Evolutionary conservation across 148 eudicot species (phyloP).

Genomic region (Euryodendron excelsum): DNA sequence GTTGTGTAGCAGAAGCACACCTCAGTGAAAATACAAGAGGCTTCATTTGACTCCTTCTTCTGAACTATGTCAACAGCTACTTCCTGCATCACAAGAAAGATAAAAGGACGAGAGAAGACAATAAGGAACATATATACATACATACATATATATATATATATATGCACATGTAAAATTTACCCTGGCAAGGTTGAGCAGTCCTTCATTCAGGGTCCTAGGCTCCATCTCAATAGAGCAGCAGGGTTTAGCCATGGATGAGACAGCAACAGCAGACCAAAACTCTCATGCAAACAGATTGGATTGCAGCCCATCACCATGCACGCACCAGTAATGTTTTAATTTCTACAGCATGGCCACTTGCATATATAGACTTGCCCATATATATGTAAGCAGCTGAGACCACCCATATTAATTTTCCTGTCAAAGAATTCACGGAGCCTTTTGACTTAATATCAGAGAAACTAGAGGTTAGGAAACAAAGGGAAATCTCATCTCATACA

Average conservation of each 20-base stretch:
- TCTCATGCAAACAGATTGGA: neutral
- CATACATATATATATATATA: too few relatives aligned
- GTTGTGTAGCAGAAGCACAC: conserved; percentile 1
- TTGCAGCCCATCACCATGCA: conserved; percentile 13
- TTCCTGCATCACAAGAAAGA: conserved; percentile 24
- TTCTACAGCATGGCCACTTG: neutral
- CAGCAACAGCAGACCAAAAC: neutral
- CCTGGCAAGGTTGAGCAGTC: conserved; percentile 35
- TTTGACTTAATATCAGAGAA: neutral
- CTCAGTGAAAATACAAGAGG: conserved; percentile 23
- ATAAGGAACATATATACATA: too few relatives aligned
- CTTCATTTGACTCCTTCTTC: conserved; percentile 31
- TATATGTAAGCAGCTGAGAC: neutral
- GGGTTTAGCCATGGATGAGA: conserved; percentile 33
- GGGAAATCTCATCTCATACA: neutral
- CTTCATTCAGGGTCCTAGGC: conserved; percentile 39
- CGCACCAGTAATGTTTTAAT: neutral
- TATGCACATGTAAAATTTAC: too few relatives aligned
- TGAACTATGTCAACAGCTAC: conserved; percentile 36
- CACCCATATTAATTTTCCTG: neutral
- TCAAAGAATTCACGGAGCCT: neutral
- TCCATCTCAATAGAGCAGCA: conserved; percentile 46
- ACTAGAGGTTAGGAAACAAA: neutral
- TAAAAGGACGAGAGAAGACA: neutral
- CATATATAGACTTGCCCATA: too few relatives aligned